Conservation (phyloP, 768 basidiomycete species). For the Collybia mongolica region DNA sequence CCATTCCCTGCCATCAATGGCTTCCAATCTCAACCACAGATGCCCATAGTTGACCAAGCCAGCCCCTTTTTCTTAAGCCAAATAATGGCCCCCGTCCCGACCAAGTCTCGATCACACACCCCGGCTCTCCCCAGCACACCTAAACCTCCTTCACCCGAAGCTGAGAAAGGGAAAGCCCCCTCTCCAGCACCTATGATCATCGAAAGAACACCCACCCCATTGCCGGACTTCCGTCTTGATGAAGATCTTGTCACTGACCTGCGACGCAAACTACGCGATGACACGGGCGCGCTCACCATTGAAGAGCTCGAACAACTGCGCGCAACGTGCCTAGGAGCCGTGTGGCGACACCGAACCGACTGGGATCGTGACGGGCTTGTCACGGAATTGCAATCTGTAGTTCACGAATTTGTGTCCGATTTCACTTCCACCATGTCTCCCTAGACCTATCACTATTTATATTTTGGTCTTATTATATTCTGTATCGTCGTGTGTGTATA, state of each 20-base stretch:
- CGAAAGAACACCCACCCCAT: slow-evolving; percentile 64
- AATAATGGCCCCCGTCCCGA: slow-evolving; percentile 11
- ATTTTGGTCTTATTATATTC: background rate
- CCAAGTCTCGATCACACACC: slow-evolving; percentile 19
- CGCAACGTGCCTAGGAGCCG: slow-evolving; percentile 70
- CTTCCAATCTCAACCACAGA: slow-evolving; percentile 4
- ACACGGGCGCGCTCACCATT: slow-evolving; percentile 63
- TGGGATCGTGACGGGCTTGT: slow-evolving; percentile 82
- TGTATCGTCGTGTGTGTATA: background rate
- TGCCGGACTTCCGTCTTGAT: slow-evolving; percentile 77
- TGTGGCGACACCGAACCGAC: slow-evolving; percentile 81
- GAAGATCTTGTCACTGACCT: slow-evolving; percentile 49
- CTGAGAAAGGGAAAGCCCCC: slow-evolving; percentile 7
- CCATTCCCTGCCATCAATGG: background rate
- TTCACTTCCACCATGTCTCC: slow-evolving; percentile 27
- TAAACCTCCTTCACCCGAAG: slow-evolving; percentile 18
- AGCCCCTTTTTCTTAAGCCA: slow-evolving; percentile 17
- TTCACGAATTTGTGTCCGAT: slow-evolving; percentile 68
- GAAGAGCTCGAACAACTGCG: slow-evolving; percentile 95
- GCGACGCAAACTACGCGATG: slow-evolving; percentile 41
- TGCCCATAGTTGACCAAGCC: slow-evolving; percentile 10
- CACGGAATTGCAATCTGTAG: slow-evolving; percentile 51
- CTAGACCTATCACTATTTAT: background rate
- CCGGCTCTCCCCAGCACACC: slow-evolving; percentile 9
- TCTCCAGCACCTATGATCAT: slow-evolving; percentile 44